Base-by-base conservation (phyloP, 1,139 yeast species). In the Diutina sp. region DNA sequence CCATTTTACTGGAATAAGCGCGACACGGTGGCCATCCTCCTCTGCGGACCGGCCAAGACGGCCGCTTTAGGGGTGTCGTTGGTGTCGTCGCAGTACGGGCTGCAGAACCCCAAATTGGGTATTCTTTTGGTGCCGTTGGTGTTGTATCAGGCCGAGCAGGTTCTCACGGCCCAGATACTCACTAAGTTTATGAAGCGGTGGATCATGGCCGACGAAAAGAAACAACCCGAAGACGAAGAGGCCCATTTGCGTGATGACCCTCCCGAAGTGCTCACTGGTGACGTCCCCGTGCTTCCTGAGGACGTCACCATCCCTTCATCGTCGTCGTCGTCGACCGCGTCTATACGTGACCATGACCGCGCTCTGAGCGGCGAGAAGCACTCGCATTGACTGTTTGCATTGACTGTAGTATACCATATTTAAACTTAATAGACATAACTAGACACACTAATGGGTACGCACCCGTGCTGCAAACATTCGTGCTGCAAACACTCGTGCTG, bases 41-140 rank as follows among this genome's bases (percentile, higher is more conserved):
- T 89, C 58, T 89, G 96, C 69, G 96, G 96, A 6, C 95, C 96
- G 1, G 96, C 97, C 4, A 90, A 90, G 67, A 89, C 96, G 0
- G 96, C 96, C 0, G 96, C 96, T 0, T 73, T 90, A 56, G 97
- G 97, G 53, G 95, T 90, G 1, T 87, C 96, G 1, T 74, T 90
- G 57, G 76, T 87, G 9, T 75, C 90, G 1, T 81, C 96, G 0
- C 96, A 90, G 67, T 90, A 88, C 66, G 95, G 95, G 8, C 70
- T 82, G 5, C 64, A 76, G 55, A 80, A 80, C 61, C 77, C 78
- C 6, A 73, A 82, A 60, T 72, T 89, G 60, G 97, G 96, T 29
- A 79, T 82, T 57, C 70, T 90, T 50, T 72, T 90, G 50, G 90
- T 89, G 5, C 95, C 97, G 0, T 74, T 90, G 65, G 96, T 89